Percentiles rank a stretch among this genome's conserved stretches.
These are phyloP conservation scores for Claviceps pazoutovae DNA, from an alignment of 2,329 filamentous ascomycete species.

Conservation along the genomic window DNA sequence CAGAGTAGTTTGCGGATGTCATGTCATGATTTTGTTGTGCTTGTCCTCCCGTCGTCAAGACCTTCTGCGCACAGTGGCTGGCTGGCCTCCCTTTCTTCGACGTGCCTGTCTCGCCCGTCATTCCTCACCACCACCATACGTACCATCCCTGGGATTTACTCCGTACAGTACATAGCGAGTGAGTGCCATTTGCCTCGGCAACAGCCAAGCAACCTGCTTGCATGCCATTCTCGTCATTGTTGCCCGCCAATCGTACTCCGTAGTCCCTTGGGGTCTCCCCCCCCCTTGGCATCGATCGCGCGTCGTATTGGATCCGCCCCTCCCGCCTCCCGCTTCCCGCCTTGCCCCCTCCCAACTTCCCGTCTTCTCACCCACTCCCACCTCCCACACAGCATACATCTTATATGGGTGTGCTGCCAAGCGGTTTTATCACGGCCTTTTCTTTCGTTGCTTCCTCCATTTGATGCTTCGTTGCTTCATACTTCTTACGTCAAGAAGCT, in stretches of 20 bases:
- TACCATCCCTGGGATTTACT: constrained; percentile 15
- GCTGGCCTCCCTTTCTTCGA: constrained; percentile 4
- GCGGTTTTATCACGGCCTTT: not conserved
- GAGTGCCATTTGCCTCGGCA: not conserved
- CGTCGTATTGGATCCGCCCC: constrained; percentile 5
- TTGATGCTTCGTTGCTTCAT: not conserved
- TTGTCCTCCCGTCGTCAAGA: too few species aligned
- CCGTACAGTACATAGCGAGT: not conserved
- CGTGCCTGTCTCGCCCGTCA: constrained; percentile 22
- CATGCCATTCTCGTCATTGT: constrained; percentile 7
- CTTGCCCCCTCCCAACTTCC: not conserved
- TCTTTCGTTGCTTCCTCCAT: constrained; percentile 1
- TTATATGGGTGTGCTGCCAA: constrained; percentile 1
- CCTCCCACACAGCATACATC: not conserved
- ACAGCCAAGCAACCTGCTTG: not conserved
- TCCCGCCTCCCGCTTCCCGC: not conserved
- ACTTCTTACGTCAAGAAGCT: not conserved
- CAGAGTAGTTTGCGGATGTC: too few species aligned
- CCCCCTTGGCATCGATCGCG: not conserved
- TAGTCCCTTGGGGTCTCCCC: not conserved
- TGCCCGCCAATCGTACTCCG: not conserved
- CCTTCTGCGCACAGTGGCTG: not conserved
- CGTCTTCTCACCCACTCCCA: not conserved
- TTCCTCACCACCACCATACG: constrained; percentile 14
- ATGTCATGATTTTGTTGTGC: too few species aligned